These are phyloP conservation scores for Lachancea kluyveri DNA, from an alignment of 805 yeast genomes.

Conservation along the genomic window DNA sequence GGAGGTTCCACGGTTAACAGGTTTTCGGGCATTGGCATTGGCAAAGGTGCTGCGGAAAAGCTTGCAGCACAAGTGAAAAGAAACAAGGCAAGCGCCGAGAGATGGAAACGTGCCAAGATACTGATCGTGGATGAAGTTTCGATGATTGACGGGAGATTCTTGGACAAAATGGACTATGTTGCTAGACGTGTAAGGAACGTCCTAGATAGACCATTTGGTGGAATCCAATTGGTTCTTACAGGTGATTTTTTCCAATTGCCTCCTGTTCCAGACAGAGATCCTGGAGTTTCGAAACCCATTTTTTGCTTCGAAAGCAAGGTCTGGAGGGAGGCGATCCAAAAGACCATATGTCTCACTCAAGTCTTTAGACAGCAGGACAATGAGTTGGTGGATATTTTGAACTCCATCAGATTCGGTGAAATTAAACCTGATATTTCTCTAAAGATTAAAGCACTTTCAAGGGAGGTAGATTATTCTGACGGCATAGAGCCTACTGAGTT, in stretches of 20 bases:
- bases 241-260: constrained; percentile 98
- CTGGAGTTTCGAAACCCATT: constrained; percentile 26
- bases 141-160: constrained; percentile 78
- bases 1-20: constrained; percentile 87
- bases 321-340: constrained; percentile 61
- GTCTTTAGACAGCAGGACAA: constrained; percentile 83
- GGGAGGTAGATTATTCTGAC: constrained; percentile 12
- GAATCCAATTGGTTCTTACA: constrained; percentile 79
- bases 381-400: constrained; percentile 70
- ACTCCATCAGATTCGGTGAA: constrained; percentile 70
- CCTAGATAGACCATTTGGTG: constrained; percentile 71
- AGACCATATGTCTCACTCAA: constrained; percentile 63
- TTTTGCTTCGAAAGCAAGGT: constrained; percentile 72
- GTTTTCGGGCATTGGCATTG: constrained; percentile 82
- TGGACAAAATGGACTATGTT: constrained; percentile 66
- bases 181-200: constrained; percentile 51
- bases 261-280: constrained; percentile 56
- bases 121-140: constrained; percentile 89
- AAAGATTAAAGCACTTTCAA: constrained; percentile 13
- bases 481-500: constrained; percentile 87
- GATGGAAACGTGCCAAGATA: constrained; percentile 67
- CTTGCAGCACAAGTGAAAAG: constrained; percentile 44
- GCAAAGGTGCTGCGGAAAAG: constrained; percentile 42
- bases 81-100: constrained; percentile 36
- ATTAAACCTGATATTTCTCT: constrained; percentile 34